These are phyloP conservation scores for Leishmania turanica DNA, from an alignment of 208 protist genomes.

Conservation along the genomic window DNA sequence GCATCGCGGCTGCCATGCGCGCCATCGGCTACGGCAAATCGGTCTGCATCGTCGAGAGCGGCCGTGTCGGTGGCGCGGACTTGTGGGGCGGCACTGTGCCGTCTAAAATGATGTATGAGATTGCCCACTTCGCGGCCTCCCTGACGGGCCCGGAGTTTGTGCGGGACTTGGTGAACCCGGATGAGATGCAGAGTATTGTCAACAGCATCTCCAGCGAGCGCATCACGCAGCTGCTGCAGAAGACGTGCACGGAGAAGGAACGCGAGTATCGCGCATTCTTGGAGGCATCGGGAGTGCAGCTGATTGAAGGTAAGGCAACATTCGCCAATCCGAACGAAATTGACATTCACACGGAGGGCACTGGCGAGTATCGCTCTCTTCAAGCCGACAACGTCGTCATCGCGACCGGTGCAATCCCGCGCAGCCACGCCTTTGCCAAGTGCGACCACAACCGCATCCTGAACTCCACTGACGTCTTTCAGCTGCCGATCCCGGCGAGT, in stretches of 20 bases:
- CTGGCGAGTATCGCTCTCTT: constrained; percentile 56
- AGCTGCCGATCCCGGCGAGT: constrained; percentile 54
- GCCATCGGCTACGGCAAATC: constrained; percentile 54
- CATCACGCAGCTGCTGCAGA: constrained; percentile 40
- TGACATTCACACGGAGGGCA: constrained; percentile 49
- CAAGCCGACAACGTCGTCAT: constrained; percentile 76
- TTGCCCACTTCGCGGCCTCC: constrained; percentile 46
- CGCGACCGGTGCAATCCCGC: constrained; percentile 61
- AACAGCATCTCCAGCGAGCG: constrained; percentile 32
- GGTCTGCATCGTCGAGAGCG: constrained; percentile 65
- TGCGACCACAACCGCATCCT: constrained; percentile 47
- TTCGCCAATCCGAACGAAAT: constrained; percentile 60
- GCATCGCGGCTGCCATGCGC: constrained; percentile 58
- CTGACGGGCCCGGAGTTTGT: constrained; percentile 31
- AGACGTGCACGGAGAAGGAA: constrained; percentile 45
- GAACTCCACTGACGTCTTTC: constrained; percentile 59
- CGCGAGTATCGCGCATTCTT: constrained; percentile 35
- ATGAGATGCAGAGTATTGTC: constrained; percentile 16
- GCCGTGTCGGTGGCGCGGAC: constrained; percentile 61
- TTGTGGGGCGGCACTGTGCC: constrained; percentile 75
- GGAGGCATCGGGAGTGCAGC: constrained; percentile 42
- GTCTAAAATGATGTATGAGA: constrained; percentile 77
- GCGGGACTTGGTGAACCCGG: constrained; percentile 41
- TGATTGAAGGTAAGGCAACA: constrained; percentile 60
- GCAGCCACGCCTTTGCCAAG: constrained; percentile 39